Conservation (phyloP, 352 stramenopile species). For the Phytopythium sindhum region DNA sequence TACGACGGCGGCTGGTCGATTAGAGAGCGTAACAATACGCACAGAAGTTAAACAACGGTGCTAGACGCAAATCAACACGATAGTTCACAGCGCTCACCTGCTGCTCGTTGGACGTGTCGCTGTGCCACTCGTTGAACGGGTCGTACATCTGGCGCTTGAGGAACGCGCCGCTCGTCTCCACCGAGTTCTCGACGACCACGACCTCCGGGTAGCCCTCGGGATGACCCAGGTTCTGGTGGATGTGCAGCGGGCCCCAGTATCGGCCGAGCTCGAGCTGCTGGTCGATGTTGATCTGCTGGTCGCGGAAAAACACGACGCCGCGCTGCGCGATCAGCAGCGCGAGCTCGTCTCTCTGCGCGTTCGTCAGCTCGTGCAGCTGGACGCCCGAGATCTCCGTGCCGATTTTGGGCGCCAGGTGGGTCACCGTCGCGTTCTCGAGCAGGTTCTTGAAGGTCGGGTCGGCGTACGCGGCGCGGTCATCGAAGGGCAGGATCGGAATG, state of each 20-base stretch:
- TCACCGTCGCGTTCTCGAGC: slow-evolving; percentile 15
- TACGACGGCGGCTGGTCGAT: slow-evolving; percentile 22
- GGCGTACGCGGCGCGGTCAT: slow-evolving; percentile 27
- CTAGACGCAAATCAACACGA: neutral
- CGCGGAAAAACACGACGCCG: slow-evolving; percentile 19
- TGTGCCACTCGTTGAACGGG: slow-evolving; percentile 32
- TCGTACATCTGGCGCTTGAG: slow-evolving; percentile 22
- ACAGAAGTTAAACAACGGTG: neutral
- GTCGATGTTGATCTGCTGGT: slow-evolving; percentile 12
- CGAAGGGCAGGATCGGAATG: slow-evolving; percentile 24
- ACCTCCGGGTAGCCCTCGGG: slow-evolving; percentile 21
- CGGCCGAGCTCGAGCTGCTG: slow-evolving; percentile 21
- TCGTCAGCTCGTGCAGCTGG: slow-evolving; percentile 7
- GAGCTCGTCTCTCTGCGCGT: slow-evolving; percentile 16
- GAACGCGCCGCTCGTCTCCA: slow-evolving; percentile 8
- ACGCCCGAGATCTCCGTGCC: slow-evolving; percentile 21
- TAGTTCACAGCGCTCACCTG: slow-evolving; percentile 6
- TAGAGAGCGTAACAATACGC: neutral
- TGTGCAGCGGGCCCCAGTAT: slow-evolving; percentile 28
- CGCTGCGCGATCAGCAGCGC: slow-evolving; percentile 14
- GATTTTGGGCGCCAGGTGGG: slow-evolving; percentile 19
- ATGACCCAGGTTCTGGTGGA: slow-evolving; percentile 22
- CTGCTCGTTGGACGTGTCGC: slow-evolving; percentile 32
- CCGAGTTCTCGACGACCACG: slow-evolving; percentile 15
- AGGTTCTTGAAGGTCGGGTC: slow-evolving; percentile 35